Conservation (phyloP, 371 early-diverging fungal species). For the Rhizopus sp. region DNA sequence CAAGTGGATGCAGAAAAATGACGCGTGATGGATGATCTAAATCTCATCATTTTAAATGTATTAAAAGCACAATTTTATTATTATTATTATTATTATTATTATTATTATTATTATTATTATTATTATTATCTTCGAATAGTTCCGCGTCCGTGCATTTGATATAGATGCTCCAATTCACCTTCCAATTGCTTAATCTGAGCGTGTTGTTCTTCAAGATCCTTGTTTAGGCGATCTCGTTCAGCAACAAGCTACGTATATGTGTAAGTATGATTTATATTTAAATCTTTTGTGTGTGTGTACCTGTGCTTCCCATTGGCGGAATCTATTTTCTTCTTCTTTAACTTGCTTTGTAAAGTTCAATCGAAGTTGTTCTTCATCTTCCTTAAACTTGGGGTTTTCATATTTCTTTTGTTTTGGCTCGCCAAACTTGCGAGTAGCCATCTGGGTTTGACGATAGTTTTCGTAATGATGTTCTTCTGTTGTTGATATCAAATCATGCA, state of each 20-base stretch:
- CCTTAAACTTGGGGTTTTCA: conserved; percentile 90
- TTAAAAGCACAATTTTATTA: no score
- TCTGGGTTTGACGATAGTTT: conserved; percentile 76
- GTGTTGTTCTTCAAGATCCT: conserved; percentile 95
- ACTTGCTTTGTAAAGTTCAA: conserved; percentile 95
- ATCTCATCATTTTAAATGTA: no score
- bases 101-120: conserved; percentile 17
- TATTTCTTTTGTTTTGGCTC: conserved; percentile 72
- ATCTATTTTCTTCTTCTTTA: conserved; percentile 88
- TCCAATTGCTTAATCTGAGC: conserved; percentile 89
- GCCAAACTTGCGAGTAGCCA: conserved; percentile 82
- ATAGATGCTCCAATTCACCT: conserved; percentile 72
- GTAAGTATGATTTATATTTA: background rate
- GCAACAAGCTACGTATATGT: conserved; percentile 70
- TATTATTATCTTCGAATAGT: conserved; percentile 38
- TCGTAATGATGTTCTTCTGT: conserved; percentile 94
- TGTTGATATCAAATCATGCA: conserved; percentile 88
- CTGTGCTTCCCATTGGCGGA: conserved; percentile 96
- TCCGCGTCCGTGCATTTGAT: conserved; percentile 46
- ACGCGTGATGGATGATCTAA: no score
- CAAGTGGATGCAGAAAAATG: no score
- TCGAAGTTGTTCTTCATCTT: conserved; percentile 91
- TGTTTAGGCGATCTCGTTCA: conserved; percentile 96
- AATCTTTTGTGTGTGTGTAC: conserved; percentile 2
- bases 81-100: background rate